phyloP scores from a whole-genome alignment of 1,284 basidiomycete genomes.

The Sporisorium iseilematis-ciliati region DNA sequence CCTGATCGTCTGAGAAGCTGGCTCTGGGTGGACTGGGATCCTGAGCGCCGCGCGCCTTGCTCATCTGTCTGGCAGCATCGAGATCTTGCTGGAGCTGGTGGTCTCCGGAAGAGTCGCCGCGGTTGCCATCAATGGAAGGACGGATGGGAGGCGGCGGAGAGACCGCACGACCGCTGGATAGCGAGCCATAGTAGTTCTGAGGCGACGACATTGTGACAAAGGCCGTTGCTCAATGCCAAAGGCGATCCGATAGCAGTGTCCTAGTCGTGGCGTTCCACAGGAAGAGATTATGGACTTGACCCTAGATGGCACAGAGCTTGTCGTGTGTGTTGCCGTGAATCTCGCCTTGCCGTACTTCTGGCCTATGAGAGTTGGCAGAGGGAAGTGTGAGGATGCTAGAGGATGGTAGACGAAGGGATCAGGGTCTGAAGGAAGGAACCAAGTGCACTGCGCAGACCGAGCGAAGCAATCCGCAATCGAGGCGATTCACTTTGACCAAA shows the following conservation, averaged over 20 bases:
- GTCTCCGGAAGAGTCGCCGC: slow-evolving; percentile 33
- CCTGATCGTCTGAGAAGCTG: slow-evolving; percentile 45
- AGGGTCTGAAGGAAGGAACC: too few relatives aligned
- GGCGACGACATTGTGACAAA: slow-evolving; percentile 42
- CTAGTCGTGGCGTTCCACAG: too few relatives aligned
- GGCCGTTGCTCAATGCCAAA: not conserved
- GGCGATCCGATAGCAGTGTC: not conserved
- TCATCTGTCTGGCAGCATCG: slow-evolving; percentile 68
- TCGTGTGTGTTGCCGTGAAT: too few relatives aligned
- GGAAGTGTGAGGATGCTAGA: too few relatives aligned
- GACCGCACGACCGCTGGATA: slow-evolving; percentile 39
- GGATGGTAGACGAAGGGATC: too few relatives aligned
- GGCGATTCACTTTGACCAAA: too few relatives aligned
- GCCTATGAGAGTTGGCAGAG: too few relatives aligned
- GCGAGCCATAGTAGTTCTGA: slow-evolving; percentile 41
- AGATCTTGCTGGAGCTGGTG: slow-evolving; percentile 65
- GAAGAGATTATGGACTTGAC: too few relatives aligned
- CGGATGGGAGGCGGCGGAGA: slow-evolving; percentile 29
- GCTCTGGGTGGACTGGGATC: slow-evolving; percentile 37
- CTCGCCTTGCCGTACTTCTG: too few relatives aligned
- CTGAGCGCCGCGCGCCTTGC: slow-evolving; percentile 52
- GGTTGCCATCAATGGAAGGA: slow-evolving; percentile 14
- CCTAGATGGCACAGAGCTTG: too few relatives aligned
- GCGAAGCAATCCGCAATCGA: too few relatives aligned
- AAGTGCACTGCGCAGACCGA: too few relatives aligned